phyloP scores from a whole-genome alignment of 495 filamentous ascomycete species.

The Tuber umbilicatum region DNA sequence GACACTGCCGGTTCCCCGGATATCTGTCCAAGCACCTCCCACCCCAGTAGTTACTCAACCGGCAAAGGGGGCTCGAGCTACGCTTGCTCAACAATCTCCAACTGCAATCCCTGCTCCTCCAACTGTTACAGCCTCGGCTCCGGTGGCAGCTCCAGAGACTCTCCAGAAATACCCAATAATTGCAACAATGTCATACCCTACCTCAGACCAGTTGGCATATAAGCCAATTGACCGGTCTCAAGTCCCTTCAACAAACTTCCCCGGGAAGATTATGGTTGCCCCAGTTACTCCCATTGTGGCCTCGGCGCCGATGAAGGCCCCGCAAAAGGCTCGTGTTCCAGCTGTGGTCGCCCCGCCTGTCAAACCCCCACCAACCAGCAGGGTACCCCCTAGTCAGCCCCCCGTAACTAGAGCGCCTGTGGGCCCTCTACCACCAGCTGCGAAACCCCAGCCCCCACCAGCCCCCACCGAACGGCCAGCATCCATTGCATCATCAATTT shows the following conservation, averaged over 20 bases:
- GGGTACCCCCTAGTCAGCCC: neutral
- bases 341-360: neutral
- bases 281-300: neutral
- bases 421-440: slow-evolving; percentile 5
- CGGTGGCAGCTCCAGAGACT: neutral
- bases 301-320: neutral
- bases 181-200: slow-evolving; percentile 30
- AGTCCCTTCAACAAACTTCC: slow-evolving; percentile 12
- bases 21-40: slow-evolving; percentile 17
- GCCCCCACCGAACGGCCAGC: slow-evolving; percentile 17
- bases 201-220: slow-evolving; percentile 31
- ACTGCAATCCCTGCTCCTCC: neutral
- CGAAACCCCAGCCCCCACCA: slow-evolving; percentile 17
- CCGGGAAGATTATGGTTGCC: slow-evolving; percentile 1
- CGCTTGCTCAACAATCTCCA: slow-evolving; percentile 9
- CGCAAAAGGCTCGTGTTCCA: neutral
- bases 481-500: slow-evolving; percentile 23
- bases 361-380: slow-evolving; percentile 4
- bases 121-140: neutral
- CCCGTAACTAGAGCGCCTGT: slow-evolving; percentile 3
- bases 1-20: slow-evolving; percentile 18
- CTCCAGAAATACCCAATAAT: slow-evolving; percentile 22
- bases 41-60: slow-evolving; percentile 14
- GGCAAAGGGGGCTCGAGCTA: neutral
- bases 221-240: slow-evolving; percentile 28